A percentile compares a stretch with the other conserved stretches of the same genome.
These are phyloP conservation scores for Vararia minispora DNA, from an alignment of 768 basidiomycete genomes.

Conservation along the genomic window DNA sequence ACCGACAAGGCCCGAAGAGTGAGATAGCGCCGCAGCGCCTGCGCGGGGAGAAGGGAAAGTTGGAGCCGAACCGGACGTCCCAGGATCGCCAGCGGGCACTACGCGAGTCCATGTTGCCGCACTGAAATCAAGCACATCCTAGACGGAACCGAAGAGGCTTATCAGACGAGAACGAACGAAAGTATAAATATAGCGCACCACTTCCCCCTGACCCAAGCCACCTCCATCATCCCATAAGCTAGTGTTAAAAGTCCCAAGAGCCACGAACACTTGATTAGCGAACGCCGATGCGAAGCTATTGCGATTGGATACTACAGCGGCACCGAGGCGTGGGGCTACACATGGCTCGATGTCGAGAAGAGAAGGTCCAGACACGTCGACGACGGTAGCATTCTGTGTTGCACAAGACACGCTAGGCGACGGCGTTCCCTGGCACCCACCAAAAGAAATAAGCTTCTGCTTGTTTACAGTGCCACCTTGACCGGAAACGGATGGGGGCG, in stretches of 20 bases:
- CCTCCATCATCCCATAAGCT: constrained; percentile 58
- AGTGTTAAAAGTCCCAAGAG: constrained; percentile 57
- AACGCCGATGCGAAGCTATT: constrained; percentile 47
- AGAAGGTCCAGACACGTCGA: constrained; percentile 39
- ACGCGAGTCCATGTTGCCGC: constrained; percentile 62
- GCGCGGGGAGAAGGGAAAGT: constrained; percentile 57
- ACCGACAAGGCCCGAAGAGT: constrained; percentile 44
- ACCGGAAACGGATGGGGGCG: constrained; percentile 29
- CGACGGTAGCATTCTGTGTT: constrained; percentile 44
- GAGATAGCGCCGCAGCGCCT: constrained; percentile 59
- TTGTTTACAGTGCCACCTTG: constrained; percentile 50
- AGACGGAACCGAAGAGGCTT: background rate
- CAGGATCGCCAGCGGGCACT: constrained; percentile 69
- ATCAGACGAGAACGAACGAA: background rate
- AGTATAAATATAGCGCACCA: constrained; percentile 33
- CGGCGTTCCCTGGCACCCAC: constrained; percentile 47
- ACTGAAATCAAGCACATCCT: constrained; percentile 53
- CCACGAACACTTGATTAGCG: constrained; percentile 50
- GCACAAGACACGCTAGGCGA: constrained; percentile 39
- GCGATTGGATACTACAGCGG: constrained; percentile 49
- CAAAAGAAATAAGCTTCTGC: constrained; percentile 39
- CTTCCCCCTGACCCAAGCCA: constrained; percentile 56
- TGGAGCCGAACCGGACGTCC: constrained; percentile 27
- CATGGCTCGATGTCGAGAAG: constrained; percentile 45
- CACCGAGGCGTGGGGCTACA: constrained; percentile 49